Evolutionary conservation across 345 rosid species (phyloP).

Genomic region (Angophora floribunda): DNA sequence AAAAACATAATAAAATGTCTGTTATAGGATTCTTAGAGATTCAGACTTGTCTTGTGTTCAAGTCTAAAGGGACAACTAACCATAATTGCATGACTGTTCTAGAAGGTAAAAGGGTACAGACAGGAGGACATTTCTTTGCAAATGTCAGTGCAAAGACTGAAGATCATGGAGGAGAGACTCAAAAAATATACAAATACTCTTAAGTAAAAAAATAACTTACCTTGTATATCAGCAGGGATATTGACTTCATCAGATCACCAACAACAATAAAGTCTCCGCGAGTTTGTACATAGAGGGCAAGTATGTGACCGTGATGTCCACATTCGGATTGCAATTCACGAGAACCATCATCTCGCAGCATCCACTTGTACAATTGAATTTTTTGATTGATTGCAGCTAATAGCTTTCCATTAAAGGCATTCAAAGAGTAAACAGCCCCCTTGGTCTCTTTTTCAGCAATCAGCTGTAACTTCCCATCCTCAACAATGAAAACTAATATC

Average conservation of each 20-base stretch:
- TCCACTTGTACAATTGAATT: slow-evolving; percentile 91
- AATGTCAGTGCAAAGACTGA: neutral
- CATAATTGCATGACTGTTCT: neutral
- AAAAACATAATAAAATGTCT: neutral
- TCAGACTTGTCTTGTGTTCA: neutral
- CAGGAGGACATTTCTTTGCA: neutral
- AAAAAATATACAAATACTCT: neutral
- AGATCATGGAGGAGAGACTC: neutral
- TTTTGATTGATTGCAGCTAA: slow-evolving; percentile 91
- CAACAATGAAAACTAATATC: slow-evolving; percentile 75
- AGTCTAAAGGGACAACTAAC: neutral
- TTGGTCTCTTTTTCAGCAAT: slow-evolving; percentile 89
- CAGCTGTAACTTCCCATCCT: slow-evolving; percentile 84
- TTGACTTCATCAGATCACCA: slow-evolving; percentile 93
- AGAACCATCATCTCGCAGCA: slow-evolving; percentile 81
- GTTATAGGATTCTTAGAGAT: neutral
- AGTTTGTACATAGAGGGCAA: slow-evolving; percentile 81
- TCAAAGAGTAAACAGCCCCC: slow-evolving; percentile 79
- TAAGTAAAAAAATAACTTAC: slow-evolving; percentile 10
- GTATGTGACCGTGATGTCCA: slow-evolving; percentile 88
- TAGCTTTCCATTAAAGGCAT: slow-evolving; percentile 88
- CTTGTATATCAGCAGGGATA: slow-evolving; percentile 87
- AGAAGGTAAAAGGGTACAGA: neutral
- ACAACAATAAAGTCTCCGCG: slow-evolving; percentile 96
- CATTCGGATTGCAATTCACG: slow-evolving; percentile 87